Evolutionary conservation across 2,329 filamentous ascomycete genomes (phyloP), one percentile per base, ranked within the genome.

Genomic region (Claviceps sorghi): DNA sequence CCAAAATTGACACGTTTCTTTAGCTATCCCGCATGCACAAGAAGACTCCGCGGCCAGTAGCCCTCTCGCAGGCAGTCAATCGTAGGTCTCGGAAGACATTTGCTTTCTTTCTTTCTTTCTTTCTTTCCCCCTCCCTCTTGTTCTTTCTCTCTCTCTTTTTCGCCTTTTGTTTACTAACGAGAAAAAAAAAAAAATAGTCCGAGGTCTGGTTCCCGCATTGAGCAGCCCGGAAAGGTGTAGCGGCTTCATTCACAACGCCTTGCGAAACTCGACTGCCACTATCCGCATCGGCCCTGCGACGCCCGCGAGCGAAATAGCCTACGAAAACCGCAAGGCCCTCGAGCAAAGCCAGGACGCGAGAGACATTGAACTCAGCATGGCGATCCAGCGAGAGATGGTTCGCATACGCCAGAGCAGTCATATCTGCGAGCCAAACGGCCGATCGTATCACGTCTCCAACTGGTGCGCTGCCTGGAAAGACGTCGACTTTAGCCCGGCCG

Each of bases 391-490:
- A 4, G 51, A 52, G 38, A 52, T 44, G 46, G 46, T 42, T 7
- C 51, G 51, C 15, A 17, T 38, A n/a, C 36, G 46, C 36, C 51
- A 52, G 21, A 8, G 13, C n/a, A 52, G 13, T 13, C 45, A 34
- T 19, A 36, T 40, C 13, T 52, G 51, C 46, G 51, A 52, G 40
- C 51, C 51, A 11, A 49, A 44, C 15, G 38, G 49, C 17, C 51
- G 46, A 3, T 45, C 22, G 6, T 49, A 44, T 21, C 34, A 42
- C 21, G 46, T 49, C 2, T 32, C 46, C 10, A 52, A 52, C 30
- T 52, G 51, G 51, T 52, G 51, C 40, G 45, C 46, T 3, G 51
- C 51, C 29, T 52, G 51, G 51, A 43, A 29, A 11, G 51, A 49
- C 22, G 15, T 52, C 19, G 46, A 52, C 30, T 52, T 52, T 34